A percentile compares a stretch with the other conserved stretches of the same genome.
phyloP scores from a whole-genome alignment of 1,284 basidiomycete genomes.

The Cryptococcus sp. region DNA sequence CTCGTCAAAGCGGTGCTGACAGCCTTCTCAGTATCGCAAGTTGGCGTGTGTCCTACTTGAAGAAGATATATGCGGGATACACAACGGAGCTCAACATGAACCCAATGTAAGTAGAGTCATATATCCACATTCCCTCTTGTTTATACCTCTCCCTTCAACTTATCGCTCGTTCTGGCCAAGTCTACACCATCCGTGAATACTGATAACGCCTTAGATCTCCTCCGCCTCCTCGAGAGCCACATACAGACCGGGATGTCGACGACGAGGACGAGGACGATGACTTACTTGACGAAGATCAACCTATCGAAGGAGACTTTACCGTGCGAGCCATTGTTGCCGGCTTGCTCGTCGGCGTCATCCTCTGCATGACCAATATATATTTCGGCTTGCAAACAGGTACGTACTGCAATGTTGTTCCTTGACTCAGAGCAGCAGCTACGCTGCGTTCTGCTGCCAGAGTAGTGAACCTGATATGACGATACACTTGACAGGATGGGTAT shows the following conservation, averaged over 20 bases:
- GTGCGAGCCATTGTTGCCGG: constrained; percentile 50
- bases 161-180: too few species aligned
- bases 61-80: neutral
- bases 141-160: neutral
- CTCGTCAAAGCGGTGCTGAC: too few species aligned
- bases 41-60: neutral
- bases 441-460: neutral
- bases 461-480: neutral
- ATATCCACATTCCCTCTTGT: neutral
- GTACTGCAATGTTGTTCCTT: neutral
- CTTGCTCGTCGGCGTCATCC: constrained; percentile 46
- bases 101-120: constrained; percentile 15
- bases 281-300: constrained; percentile 20
- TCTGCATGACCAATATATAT: constrained; percentile 54
- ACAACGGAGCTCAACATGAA: constrained; percentile 12
- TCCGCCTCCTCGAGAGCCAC: constrained; percentile 20
- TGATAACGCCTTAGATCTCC: constrained; percentile 19
- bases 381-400: constrained; percentile 52
- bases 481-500: constrained; percentile 50
- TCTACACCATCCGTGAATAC: neutral
- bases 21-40: too few species aligned
- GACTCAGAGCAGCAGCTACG: neutral
- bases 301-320: constrained; percentile 46
- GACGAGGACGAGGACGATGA: constrained; percentile 25
- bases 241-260: constrained; percentile 14